Evolutionary conservation across 2,329 filamentous ascomycete species (phyloP).

Genomic region (Podosphaera xanthii): DNA sequence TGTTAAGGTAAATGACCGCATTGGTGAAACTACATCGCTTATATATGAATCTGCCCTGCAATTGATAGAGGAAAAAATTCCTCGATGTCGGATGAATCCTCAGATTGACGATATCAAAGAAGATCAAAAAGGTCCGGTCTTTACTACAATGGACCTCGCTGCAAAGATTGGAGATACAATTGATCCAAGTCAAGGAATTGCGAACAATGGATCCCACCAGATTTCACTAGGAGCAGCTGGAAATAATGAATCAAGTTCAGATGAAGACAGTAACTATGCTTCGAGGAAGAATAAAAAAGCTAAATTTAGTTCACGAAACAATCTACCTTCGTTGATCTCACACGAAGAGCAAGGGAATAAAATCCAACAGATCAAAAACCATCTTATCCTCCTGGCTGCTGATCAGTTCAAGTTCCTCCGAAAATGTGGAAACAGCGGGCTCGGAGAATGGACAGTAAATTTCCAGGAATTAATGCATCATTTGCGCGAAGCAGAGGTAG

Average conservation of each 20-base stretch:
- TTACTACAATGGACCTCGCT: constrained; percentile 33
- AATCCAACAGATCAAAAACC: constrained; percentile 40
- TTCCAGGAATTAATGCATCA: constrained; percentile 49
- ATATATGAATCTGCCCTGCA: constrained; percentile 57
- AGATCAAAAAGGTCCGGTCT: constrained; percentile 15
- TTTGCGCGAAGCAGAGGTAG: constrained; percentile 56
- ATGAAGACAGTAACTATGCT: too few relatives aligned
- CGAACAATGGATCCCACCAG: constrained; percentile 27
- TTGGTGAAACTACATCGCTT: constrained; percentile 51
- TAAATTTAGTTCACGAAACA: constrained; percentile 3
- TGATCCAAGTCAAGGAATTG: constrained; percentile 33
- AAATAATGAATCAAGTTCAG: background rate
- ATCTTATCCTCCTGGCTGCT: constrained; percentile 49
- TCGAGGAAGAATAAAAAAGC: constrained; percentile 10
- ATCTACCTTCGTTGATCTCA: background rate
- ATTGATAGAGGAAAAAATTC: constrained; percentile 43
- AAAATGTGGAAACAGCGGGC: constrained; percentile 37
- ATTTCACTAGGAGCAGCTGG: constrained; percentile 13
- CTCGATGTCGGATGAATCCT: constrained; percentile 40
- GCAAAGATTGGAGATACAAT: constrained; percentile 28
- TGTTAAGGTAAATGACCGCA: constrained; percentile 43
- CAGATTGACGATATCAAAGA: constrained; percentile 22
- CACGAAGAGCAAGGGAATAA: constrained; percentile 17
- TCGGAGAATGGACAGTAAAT: constrained; percentile 63
- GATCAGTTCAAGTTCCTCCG: constrained; percentile 46